Evolutionary conservation across 345 rosid species (phyloP), one percentile per base, ranked within the genome.

Genomic region (Eucalyptus paniculata): DNA sequence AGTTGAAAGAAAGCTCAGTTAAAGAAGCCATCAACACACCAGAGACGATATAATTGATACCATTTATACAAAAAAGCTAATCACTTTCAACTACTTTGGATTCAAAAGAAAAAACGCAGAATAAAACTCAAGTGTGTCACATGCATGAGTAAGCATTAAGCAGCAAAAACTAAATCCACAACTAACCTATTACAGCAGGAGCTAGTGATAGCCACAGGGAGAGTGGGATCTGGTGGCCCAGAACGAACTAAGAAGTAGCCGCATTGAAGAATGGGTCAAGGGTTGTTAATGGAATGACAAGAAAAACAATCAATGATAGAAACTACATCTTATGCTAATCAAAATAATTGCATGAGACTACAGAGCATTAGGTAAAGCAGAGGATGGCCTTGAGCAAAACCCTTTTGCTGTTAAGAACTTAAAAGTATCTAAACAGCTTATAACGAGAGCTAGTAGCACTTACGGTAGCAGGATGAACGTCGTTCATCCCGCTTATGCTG

Each of bases 191-290:
- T 60, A 98, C 97, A 91, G 97, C 99, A 86, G 99, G 98, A 90
- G 95, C 95, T 87, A 97, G 92, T 86, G 99, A 96, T 80, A 98
- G 93, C 98, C 99, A 98, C 45, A 98, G 94, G 88, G 98, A 89
- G 3, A 96, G 19, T 10, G 99, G 99, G 47, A 98, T 97, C 28
- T 93, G 85, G 87, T 97, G 99, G 88, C 99, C 99, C 10, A 98
- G 94, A 88, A 98, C 8, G 90, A 97, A 98, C 26, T 97, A 98
- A 56, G 99, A 97, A 92, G 99, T 97, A 89, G 97, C 94, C 45
- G 97, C 99, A 53, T 97, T 97, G 94, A 97, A 97, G 96, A 97
- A 98, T 30, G 99, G 99, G 93, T 97, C 99, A 24, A 98, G 98
- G 9, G 99, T 97, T 97, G 96, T 72, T 37, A 37, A 72, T 21